These are phyloP conservation scores for Hygrocybe punicea DNA, from an alignment of 768 basidiomycete species.

Conservation along the genomic window DNA sequence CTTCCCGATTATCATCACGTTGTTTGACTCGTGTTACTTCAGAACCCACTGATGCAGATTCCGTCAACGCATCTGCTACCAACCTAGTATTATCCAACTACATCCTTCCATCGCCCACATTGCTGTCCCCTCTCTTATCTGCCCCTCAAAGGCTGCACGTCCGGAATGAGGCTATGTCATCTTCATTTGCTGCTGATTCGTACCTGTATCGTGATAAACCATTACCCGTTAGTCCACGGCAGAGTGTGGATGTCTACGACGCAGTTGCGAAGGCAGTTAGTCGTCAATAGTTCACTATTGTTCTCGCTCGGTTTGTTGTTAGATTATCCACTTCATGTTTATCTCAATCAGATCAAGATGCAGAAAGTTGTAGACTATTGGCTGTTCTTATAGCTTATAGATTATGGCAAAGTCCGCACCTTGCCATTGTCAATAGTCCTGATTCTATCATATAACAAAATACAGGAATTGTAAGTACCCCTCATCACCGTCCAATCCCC, in stretches of 20 bases:
- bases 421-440: no score
- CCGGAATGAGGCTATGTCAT: not conserved
- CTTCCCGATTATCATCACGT: not conserved
- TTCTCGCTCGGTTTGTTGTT: not conserved
- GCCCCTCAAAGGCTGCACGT: not conserved
- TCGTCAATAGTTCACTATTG: not conserved
- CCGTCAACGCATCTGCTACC: not conserved
- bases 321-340: no score
- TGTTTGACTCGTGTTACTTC: not conserved
- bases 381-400: no score
- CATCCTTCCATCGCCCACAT: not conserved
- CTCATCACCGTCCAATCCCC: constrained; percentile 59
- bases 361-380: no score
- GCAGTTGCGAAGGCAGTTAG: not conserved
- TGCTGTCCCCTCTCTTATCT: not conserved
- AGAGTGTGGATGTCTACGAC: not conserved
- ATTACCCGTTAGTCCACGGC: not conserved
- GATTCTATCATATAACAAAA: not conserved
- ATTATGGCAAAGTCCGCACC: no score
- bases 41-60: not conserved
- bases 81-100: not conserved
- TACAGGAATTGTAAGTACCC: not conserved
- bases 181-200: not conserved
- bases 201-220: not conserved
- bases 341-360: no score